Evolutionary conservation across 108 stramenopile genomes (phyloP).

Genomic region (Nitzschia putrida): DNA sequence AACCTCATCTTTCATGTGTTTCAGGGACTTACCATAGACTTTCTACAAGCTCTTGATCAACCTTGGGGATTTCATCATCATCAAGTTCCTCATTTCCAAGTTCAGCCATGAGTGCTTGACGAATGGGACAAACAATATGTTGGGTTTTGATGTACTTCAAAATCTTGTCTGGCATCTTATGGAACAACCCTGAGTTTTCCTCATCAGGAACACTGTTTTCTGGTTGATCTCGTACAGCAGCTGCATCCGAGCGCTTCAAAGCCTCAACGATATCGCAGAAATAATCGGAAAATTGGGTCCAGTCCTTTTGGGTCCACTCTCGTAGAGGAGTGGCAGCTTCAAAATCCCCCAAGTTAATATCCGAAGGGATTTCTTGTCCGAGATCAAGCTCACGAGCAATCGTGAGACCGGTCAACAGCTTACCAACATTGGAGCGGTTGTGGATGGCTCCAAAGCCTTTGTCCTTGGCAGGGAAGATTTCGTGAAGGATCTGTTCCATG

Average conservation of each 20-base stretch:
- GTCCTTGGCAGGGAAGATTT: slow-evolving; percentile 10
- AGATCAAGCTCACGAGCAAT: neutral
- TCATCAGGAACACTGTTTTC: slow-evolving; percentile 7
- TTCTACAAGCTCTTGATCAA: slow-evolving; percentile 10
- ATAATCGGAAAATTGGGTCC: slow-evolving; percentile 7
- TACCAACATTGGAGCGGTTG: slow-evolving; percentile 1
- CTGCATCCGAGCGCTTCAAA: slow-evolving; percentile 20
- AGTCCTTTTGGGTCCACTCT: slow-evolving; percentile 18
- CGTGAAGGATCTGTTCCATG: neutral
- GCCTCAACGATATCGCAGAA: neutral
- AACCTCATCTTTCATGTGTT: too few relatives aligned
- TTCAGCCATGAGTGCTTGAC: neutral
- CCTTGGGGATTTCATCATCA: slow-evolving; percentile 4
- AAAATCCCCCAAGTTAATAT: neutral
- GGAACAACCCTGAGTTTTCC: neutral
- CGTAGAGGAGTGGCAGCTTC: neutral
- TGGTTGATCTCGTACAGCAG: slow-evolving; percentile 1
- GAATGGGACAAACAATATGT: slow-evolving; percentile 12
- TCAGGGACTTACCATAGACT: slow-evolving; percentile 14
- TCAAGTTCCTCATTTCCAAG: neutral
- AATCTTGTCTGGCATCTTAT: slow-evolving; percentile 4
- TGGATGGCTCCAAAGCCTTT: slow-evolving; percentile 1
- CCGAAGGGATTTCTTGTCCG: neutral
- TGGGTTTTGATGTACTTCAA: slow-evolving; percentile 4
- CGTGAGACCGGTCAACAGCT: neutral